Evolutionary conservation across 129 eudicot genomes (phyloP).

Genomic region (Sambucus nigra): DNA sequence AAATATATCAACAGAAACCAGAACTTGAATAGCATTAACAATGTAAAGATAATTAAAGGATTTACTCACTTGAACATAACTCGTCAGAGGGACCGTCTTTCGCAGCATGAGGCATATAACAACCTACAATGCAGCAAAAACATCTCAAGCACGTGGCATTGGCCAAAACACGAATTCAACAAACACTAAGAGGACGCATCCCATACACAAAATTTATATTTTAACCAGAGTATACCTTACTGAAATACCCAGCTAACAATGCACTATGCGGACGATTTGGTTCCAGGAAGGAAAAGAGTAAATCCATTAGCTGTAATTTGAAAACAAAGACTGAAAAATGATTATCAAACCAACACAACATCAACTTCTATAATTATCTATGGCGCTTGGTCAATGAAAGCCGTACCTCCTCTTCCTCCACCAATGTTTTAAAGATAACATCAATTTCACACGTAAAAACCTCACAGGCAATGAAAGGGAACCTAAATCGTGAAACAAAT

Average conservation of each 20-base stretch:
- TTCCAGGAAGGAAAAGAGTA: slow-evolving; percentile 84
- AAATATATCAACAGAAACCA: background rate
- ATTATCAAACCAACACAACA: slow-evolving; percentile 1
- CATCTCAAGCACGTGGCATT: slow-evolving; percentile 12
- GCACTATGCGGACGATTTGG: slow-evolving; percentile 76
- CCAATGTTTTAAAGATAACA: slow-evolving; percentile 68
- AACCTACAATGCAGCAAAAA: slow-evolving; percentile 33
- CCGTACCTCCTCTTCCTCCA: slow-evolving; percentile 75
- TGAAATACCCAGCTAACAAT: slow-evolving; percentile 80
- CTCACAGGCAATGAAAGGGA: slow-evolving; percentile 77
- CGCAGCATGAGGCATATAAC: slow-evolving; percentile 85
- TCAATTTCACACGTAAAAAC: slow-evolving; percentile 80
- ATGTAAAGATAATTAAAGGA: background rate
- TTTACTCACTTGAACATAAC: slow-evolving; percentile 67
- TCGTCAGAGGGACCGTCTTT: slow-evolving; percentile 74
- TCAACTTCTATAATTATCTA: background rate
- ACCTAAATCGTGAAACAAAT: slow-evolving; percentile 34
- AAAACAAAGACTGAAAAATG: slow-evolving; percentile 1
- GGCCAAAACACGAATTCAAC: background rate
- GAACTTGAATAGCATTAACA: background rate
- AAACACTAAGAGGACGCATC: too few species aligned
- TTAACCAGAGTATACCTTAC: slow-evolving; percentile 41
- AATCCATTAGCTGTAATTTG: slow-evolving; percentile 61
- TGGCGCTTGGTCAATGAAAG: background rate
- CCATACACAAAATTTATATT: background rate